Percentiles rank a stretch among this genome's conserved stretches.
phyloP scores from a whole-genome alignment of 2,329 filamentous ascomycete genomes.

The Venturia effusa region DNA sequence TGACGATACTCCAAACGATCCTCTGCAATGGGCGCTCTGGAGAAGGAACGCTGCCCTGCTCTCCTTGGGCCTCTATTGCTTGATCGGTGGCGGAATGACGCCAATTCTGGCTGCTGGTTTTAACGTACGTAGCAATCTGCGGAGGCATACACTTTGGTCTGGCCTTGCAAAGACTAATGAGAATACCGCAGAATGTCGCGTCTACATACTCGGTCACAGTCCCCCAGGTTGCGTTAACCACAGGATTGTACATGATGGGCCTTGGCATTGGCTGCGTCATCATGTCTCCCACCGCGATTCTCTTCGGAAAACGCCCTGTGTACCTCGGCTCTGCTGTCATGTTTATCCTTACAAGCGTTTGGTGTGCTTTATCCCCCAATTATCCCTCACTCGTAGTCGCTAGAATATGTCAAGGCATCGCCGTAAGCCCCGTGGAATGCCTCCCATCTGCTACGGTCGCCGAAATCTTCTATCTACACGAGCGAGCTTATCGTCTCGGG shows the following conservation, averaged over 20 bases:
- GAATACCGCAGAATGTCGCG: conserved; percentile 47
- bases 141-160: neutral
- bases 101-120: conserved; percentile 86
- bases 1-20: conserved; percentile 82
- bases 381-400: conserved; percentile 72
- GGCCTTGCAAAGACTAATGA: neutral
- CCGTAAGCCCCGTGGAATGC: conserved; percentile 84
- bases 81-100: conserved; percentile 88
- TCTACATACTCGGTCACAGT: conserved; percentile 53
- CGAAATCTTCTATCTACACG: conserved; percentile 93
- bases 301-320: conserved; percentile 83
- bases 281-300: conserved; percentile 79
- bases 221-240: conserved; percentile 71
- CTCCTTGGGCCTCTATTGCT: conserved; percentile 81
- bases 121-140: conserved; percentile 26
- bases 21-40: conserved; percentile 82
- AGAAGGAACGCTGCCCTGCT: conserved; percentile 69
- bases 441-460: conserved; percentile 88
- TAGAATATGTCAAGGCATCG: conserved; percentile 76
- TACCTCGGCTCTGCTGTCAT: conserved; percentile 68
- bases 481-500: conserved; percentile 83
- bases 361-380: conserved; percentile 76
- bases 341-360: conserved; percentile 67
- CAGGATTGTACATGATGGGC: conserved; percentile 89
- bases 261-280: conserved; percentile 76